Percentiles rank a stretch among this genome's conserved stretches.
Evolutionary conservation across 164 flowering plant species (phyloP).

Genomic region (Kalanchoe fedtschenkoi): DNA sequence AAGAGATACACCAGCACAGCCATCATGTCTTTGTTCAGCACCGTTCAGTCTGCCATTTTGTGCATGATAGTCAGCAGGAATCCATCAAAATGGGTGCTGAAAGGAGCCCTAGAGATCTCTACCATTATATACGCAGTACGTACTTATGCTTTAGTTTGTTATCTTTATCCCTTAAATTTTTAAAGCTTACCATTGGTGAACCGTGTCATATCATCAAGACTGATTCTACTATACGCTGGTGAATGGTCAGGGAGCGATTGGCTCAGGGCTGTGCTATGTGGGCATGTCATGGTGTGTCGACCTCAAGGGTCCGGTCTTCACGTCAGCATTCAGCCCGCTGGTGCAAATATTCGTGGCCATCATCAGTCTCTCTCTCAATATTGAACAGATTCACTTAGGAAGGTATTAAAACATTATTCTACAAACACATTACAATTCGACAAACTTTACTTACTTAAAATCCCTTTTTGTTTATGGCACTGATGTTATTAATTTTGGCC

Average conservation of each 20-base stretch:
- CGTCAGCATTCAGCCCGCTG: conserved; percentile 60
- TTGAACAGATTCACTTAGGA: conserved; percentile 42
- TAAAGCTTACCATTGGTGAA: not conserved
- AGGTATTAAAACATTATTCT: conserved; percentile 22
- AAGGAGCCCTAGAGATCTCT: not conserved
- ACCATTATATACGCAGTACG: not conserved
- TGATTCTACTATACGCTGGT: too few relatives aligned
- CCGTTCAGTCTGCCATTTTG: not conserved
- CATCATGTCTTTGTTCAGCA: conserved; percentile 3
- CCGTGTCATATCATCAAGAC: not conserved
- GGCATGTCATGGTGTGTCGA: conserved; percentile 63
- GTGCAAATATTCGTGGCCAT: conserved; percentile 41
- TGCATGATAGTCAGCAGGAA: not conserved
- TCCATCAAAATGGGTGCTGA: not conserved
- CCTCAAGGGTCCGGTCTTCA: conserved; percentile 54
- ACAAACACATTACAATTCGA: too few relatives aligned
- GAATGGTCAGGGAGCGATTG: conserved; percentile 29
- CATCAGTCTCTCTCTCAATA: conserved; percentile 30
- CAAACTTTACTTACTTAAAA: too few relatives aligned
- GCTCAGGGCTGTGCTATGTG: conserved; percentile 49
- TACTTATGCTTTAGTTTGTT: not conserved
- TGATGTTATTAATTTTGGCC: not conserved
- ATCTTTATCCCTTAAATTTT: not conserved
- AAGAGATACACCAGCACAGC: conserved; percentile 23
- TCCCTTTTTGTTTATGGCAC: too few relatives aligned